These are phyloP conservation scores for Begonia loranthoides DNA, from an alignment of 306 rosid species.

Conservation along the genomic window DNA sequence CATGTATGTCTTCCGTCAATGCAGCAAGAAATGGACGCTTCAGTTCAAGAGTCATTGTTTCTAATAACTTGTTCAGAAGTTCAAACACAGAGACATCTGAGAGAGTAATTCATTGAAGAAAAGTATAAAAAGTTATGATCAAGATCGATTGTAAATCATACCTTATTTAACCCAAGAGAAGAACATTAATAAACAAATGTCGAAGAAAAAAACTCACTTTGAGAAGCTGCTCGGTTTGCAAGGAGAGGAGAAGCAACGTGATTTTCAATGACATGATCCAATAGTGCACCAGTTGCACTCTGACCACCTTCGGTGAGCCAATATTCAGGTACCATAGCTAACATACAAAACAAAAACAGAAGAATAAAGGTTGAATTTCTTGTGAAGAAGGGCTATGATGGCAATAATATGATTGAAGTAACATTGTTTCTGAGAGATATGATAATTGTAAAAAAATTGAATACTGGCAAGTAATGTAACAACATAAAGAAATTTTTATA, in stretches of 20 bases:
- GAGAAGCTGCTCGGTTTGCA: slow-evolving; percentile 80
- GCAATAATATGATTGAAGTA: too few species aligned
- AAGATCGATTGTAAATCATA: neutral
- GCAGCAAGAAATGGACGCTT: slow-evolving; percentile 61
- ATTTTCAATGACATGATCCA: slow-evolving; percentile 82
- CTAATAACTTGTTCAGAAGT: slow-evolving; percentile 70
- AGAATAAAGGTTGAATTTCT: slow-evolving; percentile 5
- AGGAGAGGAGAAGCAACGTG: slow-evolving; percentile 62
- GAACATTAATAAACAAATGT: neutral
- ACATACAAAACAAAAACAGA: slow-evolving; percentile 9
- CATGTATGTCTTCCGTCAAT: slow-evolving; percentile 67
- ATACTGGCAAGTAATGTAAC: too few species aligned
- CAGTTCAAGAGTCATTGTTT: slow-evolving; percentile 41
- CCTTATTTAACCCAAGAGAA: neutral
- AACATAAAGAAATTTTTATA: too few species aligned
- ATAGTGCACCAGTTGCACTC: slow-evolving; percentile 97
- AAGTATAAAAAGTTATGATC: neutral
- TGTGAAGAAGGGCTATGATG: neutral
- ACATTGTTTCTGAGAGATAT: too few species aligned
- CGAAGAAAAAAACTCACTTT: slow-evolving; percentile 27
- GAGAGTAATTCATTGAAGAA: slow-evolving; percentile 6
- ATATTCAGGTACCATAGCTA: slow-evolving; percentile 93
- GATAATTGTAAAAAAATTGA: too few species aligned
- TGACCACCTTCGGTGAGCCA: slow-evolving; percentile 99
- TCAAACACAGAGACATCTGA: slow-evolving; percentile 65